phyloP scores from a whole-genome alignment of 129 eudicot genomes.

The Chrysanthemum lavandulifolium region DNA sequence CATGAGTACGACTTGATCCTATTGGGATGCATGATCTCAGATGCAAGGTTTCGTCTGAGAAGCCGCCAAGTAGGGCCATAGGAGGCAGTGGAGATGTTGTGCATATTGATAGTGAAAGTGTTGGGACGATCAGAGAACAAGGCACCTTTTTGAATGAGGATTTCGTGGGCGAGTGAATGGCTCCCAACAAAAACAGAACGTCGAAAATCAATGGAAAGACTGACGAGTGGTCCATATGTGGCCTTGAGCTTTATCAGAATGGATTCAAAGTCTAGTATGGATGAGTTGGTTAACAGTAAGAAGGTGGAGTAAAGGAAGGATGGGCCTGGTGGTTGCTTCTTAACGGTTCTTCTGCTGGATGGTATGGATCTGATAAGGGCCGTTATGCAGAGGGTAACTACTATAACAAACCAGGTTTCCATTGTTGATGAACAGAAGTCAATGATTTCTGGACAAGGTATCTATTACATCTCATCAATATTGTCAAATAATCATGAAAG shows the following conservation, averaged over 20 bases:
- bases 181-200: background rate
- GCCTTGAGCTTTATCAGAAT: conserved; percentile 3
- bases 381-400: background rate
- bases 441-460: too few relatives aligned
- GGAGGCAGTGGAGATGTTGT: conserved; percentile 1
- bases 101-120: background rate
- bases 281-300: background rate
- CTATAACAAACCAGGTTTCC: background rate
- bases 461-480: too few relatives aligned
- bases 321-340: background rate
- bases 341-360: background rate
- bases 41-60: conserved; percentile 11
- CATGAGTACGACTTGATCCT: background rate
- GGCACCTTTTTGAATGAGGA: conserved; percentile 26
- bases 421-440: background rate
- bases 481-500: too few relatives aligned
- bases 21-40: conserved; percentile 5
- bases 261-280: background rate
- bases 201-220: background rate
- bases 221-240: conserved; percentile 1
- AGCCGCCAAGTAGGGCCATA: conserved; percentile 27
- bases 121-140: conserved; percentile 22
- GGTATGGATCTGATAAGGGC: background rate
- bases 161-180: conserved; percentile 24
- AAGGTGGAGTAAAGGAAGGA: background rate